Conservation (phyloP, 2,329 filamentous ascomycete genomes). For the Stromatinia cepivora region DNA sequence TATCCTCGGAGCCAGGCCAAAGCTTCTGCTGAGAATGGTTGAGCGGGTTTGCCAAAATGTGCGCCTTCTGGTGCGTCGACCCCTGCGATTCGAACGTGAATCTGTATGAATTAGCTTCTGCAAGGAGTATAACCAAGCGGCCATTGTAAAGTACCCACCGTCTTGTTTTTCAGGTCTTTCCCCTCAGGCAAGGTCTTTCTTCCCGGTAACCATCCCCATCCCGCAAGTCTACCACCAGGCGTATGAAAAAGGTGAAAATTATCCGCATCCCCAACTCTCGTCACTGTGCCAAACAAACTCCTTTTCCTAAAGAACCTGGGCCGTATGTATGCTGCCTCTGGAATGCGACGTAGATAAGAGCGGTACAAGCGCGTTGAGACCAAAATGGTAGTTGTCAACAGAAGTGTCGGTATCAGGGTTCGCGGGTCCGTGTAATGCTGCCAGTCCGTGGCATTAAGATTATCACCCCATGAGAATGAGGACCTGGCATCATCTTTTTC, state of each 20-base stretch:
- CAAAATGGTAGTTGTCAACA: conserved; percentile 57
- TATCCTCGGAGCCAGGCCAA: conserved; percentile 76
- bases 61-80: conserved; percentile 90
- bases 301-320: conserved; percentile 72
- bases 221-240: conserved; percentile 80
- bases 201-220: conserved; percentile 86
- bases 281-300: conserved; percentile 81
- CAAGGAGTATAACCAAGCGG: not conserved
- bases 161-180: conserved; percentile 71
- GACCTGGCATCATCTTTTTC: conserved; percentile 39
- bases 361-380: conserved; percentile 62
- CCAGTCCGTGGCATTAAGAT: conserved; percentile 53
- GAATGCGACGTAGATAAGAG: conserved; percentile 81
- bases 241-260: conserved; percentile 95
- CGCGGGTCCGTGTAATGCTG: conserved; percentile 54
- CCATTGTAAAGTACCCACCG: conserved; percentile 54
- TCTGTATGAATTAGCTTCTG: conserved; percentile 50
- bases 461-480: conserved; percentile 45
- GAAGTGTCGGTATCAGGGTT: conserved; percentile 54
- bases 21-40: conserved; percentile 81
- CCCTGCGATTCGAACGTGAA: conserved; percentile 86
- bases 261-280: conserved; percentile 93
- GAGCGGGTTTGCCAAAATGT: conserved; percentile 86
- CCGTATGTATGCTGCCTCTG: conserved; percentile 71
- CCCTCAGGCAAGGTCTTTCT: conserved; percentile 65